phyloP scores from a whole-genome alignment of 129 eudicot species.

The Calendula officinalis region DNA sequence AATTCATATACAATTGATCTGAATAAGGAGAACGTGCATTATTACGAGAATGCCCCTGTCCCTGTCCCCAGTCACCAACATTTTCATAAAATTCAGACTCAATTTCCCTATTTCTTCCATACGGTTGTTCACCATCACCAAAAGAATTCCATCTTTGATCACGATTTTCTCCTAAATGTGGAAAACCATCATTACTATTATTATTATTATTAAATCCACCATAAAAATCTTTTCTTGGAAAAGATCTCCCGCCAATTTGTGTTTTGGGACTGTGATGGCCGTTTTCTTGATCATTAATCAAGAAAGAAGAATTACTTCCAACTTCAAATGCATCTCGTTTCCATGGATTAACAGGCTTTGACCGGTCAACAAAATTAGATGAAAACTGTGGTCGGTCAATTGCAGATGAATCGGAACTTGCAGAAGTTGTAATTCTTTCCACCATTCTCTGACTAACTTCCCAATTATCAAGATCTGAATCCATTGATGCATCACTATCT shows the following conservation, averaged over 20 bases:
- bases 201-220: constrained; percentile 21
- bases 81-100: constrained; percentile 57
- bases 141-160: constrained; percentile 66
- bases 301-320: constrained; percentile 52
- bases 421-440: constrained; percentile 71
- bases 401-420: constrained; percentile 66
- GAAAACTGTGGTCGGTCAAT: constrained; percentile 46
- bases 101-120: constrained; percentile 42
- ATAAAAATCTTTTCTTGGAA: constrained; percentile 53
- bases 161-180: constrained; percentile 37
- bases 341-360: constrained; percentile 68
- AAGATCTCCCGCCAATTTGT: constrained; percentile 45
- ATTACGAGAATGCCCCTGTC: constrained; percentile 46
- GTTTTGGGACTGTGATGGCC: constrained; percentile 64
- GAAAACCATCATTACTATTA: constrained; percentile 46
- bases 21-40: constrained; percentile 42
- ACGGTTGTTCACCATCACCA: constrained; percentile 57
- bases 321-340: constrained; percentile 66
- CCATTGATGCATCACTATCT: constrained; percentile 48
- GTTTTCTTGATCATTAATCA: constrained; percentile 49
- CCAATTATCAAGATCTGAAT: constrained; percentile 63
- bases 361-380: constrained; percentile 52
- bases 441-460: constrained; percentile 91
- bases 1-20: constrained; percentile 55
- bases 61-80: constrained; percentile 63